Conservation (phyloP, 768 basidiomycete species). For the Hypsizygus marmoreus region DNA sequence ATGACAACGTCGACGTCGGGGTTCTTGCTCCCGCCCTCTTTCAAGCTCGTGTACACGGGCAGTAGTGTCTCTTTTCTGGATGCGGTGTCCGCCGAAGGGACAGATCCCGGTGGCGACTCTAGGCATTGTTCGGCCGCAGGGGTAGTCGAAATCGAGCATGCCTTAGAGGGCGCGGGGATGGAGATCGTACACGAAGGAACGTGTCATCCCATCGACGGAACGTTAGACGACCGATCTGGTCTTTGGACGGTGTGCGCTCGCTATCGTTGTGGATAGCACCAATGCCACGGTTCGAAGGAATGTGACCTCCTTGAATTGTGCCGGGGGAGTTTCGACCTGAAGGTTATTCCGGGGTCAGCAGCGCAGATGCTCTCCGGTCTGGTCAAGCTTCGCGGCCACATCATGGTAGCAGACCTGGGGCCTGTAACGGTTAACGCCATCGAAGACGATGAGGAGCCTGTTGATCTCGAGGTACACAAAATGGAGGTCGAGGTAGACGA, state of each 20-base stretch:
- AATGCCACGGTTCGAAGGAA: conserved; percentile 46
- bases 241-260: conserved; percentile 79
- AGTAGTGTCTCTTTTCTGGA: conserved; percentile 99
- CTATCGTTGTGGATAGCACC: conserved; percentile 79
- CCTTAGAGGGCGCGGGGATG: conserved; percentile 99
- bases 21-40: conserved; percentile 92
- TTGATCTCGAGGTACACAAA: conserved; percentile 99
- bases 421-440: conserved; percentile 66
- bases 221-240: conserved; percentile 90
- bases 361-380: conserved; percentile 91
- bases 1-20: conserved; percentile 96
- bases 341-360: conserved; percentile 30
- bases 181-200: conserved; percentile 96
- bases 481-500: conserved; percentile 97
- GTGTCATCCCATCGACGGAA: conserved; percentile 92
- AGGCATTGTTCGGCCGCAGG: conserved; percentile 88
- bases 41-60: conserved; percentile 92
- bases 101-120: conserved; percentile 99
- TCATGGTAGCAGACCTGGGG: conserved; percentile 93
- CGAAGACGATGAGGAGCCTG: conserved; percentile 93
- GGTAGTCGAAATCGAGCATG: conserved; percentile 97
- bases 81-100: conserved; percentile 99
- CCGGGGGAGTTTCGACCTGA: conserved; percentile 39
- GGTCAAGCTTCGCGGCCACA: conserved; percentile 99
- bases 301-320: conserved; percentile 38